A percentile compares a stretch with the other conserved stretches of the same genome.
Conservation (phyloP, 1,284 basidiomycete genomes). For the Puccinia polysora region DNA sequence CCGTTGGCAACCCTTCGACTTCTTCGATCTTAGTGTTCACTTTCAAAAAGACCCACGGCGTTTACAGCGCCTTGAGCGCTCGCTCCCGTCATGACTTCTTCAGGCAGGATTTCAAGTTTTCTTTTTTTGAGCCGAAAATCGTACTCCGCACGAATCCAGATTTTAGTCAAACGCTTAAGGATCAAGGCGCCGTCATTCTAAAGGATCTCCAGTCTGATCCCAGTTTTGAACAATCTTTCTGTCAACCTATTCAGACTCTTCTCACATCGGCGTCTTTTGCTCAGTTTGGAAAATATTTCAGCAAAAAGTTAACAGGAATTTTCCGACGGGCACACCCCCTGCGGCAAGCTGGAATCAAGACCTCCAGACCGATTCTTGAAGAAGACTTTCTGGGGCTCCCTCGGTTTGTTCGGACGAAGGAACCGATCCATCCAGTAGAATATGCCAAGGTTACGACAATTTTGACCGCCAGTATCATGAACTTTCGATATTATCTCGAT, state of each 20-base stretch:
- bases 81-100: slow-evolving; percentile 72
- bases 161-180: slow-evolving; percentile 64
- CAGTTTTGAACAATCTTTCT: slow-evolving; percentile 38
- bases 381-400: slow-evolving; percentile 54
- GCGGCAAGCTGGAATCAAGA: slow-evolving; percentile 50
- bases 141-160: slow-evolving; percentile 71
- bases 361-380: slow-evolving; percentile 53
- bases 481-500: slow-evolving; percentile 78
- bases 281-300: slow-evolving; percentile 27
- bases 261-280: slow-evolving; percentile 13
- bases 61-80: slow-evolving; percentile 57
- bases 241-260: slow-evolving; percentile 4
- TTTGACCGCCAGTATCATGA: slow-evolving; percentile 68
- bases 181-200: slow-evolving; percentile 64
- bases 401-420: slow-evolving; percentile 45
- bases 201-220: slow-evolving; percentile 57
- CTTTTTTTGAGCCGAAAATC: slow-evolving; percentile 64
- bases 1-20: slow-evolving; percentile 4
- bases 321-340: slow-evolving; percentile 4
- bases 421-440: slow-evolving; percentile 57
- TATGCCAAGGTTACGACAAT: slow-evolving; percentile 81
- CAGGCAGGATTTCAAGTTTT: slow-evolving; percentile 69
- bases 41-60: slow-evolving; percentile 5
- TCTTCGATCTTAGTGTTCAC: slow-evolving; percentile 17
- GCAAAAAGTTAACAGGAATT: slow-evolving; percentile 7